Conservation (phyloP, 2,329 filamentous ascomycete species). For the Rosellinia necatrix region DNA sequence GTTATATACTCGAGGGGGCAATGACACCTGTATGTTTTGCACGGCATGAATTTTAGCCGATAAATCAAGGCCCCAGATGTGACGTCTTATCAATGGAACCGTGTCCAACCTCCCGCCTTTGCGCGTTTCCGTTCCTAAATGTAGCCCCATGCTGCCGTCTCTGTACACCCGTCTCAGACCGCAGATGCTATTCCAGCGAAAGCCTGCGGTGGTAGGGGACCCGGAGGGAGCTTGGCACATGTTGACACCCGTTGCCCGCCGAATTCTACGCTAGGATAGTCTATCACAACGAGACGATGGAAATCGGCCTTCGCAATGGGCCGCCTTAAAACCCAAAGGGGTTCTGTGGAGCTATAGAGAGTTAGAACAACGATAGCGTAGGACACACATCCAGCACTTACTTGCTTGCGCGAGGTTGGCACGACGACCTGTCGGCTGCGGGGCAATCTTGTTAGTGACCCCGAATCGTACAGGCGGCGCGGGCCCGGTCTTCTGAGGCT, state of each 20-base stretch:
- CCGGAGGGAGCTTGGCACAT: background rate
- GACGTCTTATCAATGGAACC: constrained; percentile 20
- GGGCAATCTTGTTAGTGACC: constrained; percentile 74
- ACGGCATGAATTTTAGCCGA: constrained; percentile 13
- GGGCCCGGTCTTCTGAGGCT: constrained; percentile 82
- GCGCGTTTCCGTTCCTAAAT: background rate
- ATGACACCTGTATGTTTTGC: constrained; percentile 19
- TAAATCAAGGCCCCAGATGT: constrained; percentile 20
- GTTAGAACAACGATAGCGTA: constrained; percentile 28
- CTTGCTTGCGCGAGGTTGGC: constrained; percentile 94
- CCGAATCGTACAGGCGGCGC: constrained; percentile 89
- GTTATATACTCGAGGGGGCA: constrained; percentile 23
- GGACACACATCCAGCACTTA: constrained; percentile 62
- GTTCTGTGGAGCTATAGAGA: constrained; percentile 53
- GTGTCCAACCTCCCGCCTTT: constrained; percentile 12
- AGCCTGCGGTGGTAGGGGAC: background rate
- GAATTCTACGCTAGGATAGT: background rate
- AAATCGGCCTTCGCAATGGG: background rate
- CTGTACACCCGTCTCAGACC: background rate
- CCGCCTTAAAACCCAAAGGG: constrained; percentile 54
- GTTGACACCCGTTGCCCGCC: background rate
- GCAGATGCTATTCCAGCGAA: background rate
- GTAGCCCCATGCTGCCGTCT: background rate
- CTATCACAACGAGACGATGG: background rate
- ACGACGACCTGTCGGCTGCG: constrained; percentile 85